phyloP scores from a whole-genome alignment of 805 yeast species.

The Pichia nanzhaoensis region DNA sequence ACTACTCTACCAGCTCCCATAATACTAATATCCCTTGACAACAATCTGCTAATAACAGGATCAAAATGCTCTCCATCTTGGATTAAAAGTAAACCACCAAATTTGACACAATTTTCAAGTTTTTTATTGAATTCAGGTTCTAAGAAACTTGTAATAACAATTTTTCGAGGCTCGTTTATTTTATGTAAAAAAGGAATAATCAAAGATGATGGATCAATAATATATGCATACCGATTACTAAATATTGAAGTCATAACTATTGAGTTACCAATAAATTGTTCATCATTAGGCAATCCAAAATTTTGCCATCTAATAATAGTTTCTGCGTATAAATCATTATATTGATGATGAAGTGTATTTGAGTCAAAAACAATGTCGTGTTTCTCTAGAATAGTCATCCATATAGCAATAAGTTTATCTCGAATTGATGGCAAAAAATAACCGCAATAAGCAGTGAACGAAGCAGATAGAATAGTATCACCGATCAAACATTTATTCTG shows the following conservation, averaged over 20 bases:
- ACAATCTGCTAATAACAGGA: slow-evolving; percentile 59
- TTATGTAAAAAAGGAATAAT: slow-evolving; percentile 36
- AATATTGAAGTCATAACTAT: slow-evolving; percentile 34
- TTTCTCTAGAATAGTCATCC: slow-evolving; percentile 26
- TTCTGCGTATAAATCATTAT: slow-evolving; percentile 34
- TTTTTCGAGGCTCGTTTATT: slow-evolving; percentile 28
- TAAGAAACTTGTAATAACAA: slow-evolving; percentile 61
- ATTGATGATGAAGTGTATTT: slow-evolving; percentile 19
- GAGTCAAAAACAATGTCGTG: slow-evolving; percentile 35
- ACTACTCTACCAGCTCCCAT: slow-evolving; percentile 72
- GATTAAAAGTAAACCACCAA: slow-evolving; percentile 70
- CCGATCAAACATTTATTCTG: slow-evolving; percentile 51
- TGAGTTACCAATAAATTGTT: slow-evolving; percentile 56
- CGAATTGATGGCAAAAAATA: slow-evolving; percentile 33
- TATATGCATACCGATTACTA: slow-evolving; percentile 39
- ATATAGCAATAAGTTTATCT: slow-evolving; percentile 14
- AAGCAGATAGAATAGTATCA: slow-evolving; percentile 56
- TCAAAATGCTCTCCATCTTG: slow-evolving; percentile 78
- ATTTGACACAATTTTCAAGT: slow-evolving; percentile 73
- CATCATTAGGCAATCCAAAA: slow-evolving; percentile 52
- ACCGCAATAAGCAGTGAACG: slow-evolving; percentile 58
- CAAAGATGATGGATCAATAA: slow-evolving; percentile 67
- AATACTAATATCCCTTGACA: slow-evolving; percentile 52
- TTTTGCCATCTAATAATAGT: slow-evolving; percentile 45
- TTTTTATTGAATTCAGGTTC: slow-evolving; percentile 60